Base-by-base conservation (phyloP, 1,284 basidiomycete species). In the Earliella scabrosa region DNA sequence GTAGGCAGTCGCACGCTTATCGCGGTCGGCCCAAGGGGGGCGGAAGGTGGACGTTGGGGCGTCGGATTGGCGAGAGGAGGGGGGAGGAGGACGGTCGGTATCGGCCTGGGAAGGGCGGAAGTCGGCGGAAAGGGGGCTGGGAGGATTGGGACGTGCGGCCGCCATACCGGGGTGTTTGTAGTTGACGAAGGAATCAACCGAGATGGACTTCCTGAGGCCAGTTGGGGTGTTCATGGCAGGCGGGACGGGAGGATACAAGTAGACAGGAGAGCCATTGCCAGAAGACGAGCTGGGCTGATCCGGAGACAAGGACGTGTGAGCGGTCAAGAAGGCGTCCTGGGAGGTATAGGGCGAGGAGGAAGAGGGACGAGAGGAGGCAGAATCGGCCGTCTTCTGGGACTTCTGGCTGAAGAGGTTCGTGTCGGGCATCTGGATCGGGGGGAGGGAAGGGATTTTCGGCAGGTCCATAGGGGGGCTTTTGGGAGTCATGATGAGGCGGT, bases 151-250 rank as follows among this genome's bases (percentile, higher is more conserved):
- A 8, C 77, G 75, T 34, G 76, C 70, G 27, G 66, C 56, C 27
- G 70, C 59, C 56, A 71, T 65, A 46, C 74, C 60, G 36, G 71
- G 75, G 55, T 74, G 79, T 57, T 73, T 76, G 65, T 78, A 75
- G 41, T 73, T 74, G 45, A 82, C 79, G 69, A 90, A 87, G 9
- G 89, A 91, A 70, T 91, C 89, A 56, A 85, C 87, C 23, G 89
- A 91, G 58, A 88, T 71, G 23, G 88, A 88, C 73, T 90, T 90
- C 62, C 86, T 79, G 50, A 90, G 78, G 58, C 66, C 73, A 51
- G 75, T 72, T 24, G 77, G 67, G 24, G 62, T 71, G 54, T 56
- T 63, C 41, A 70, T 53, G 11, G 64, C 54, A 29, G 63, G 60
- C 41, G 63, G 50, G 16, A 63, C 57, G 23, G 60, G 58, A 21